Conservation (phyloP, 2,329 filamentous ascomycete genomes). For the Eutypa lata region DNA sequence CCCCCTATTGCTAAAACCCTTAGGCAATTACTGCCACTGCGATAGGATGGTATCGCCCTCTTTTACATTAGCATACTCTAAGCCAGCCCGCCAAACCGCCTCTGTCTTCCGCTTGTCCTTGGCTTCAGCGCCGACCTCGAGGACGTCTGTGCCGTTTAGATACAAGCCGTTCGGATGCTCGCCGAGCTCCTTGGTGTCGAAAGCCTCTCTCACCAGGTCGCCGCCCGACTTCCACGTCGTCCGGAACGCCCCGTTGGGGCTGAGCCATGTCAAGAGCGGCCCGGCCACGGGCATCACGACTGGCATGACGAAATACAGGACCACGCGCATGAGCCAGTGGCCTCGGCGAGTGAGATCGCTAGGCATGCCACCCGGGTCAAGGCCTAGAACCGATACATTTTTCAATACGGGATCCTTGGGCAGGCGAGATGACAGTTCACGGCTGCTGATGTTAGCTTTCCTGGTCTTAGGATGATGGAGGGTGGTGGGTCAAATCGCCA, state of each 20-base stretch:
- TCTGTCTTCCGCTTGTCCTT: slow-evolving; percentile 13
- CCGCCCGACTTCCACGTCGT: slow-evolving; percentile 24
- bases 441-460: slow-evolving; percentile 11
- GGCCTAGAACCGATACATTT: slow-evolving; percentile 22
- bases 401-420: slow-evolving; percentile 15
- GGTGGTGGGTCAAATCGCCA: not conserved
- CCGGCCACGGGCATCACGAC: slow-evolving; percentile 9
- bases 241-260: slow-evolving; percentile 23
- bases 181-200: slow-evolving; percentile 22
- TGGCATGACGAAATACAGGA: slow-evolving; percentile 4
- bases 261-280: slow-evolving; percentile 13
- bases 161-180: slow-evolving; percentile 14
- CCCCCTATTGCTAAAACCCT: too few species aligned
- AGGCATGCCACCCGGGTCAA: slow-evolving; percentile 27
- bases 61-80: slow-evolving; percentile 10
- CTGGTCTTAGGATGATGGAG: not conserved
- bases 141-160: slow-evolving; percentile 12
- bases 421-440: slow-evolving; percentile 20
- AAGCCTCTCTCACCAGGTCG: slow-evolving; percentile 22
- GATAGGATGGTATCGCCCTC: slow-evolving; percentile 16
- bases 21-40: slow-evolving; percentile 10
- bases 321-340: slow-evolving; percentile 16
- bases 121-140: slow-evolving; percentile 13
- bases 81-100: slow-evolving; percentile 13
- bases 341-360: slow-evolving; percentile 19